Percentiles rank a stretch among this genome's conserved stretches.
Conservation (phyloP, 441 rosid species). For the Kokia cookei region DNA sequence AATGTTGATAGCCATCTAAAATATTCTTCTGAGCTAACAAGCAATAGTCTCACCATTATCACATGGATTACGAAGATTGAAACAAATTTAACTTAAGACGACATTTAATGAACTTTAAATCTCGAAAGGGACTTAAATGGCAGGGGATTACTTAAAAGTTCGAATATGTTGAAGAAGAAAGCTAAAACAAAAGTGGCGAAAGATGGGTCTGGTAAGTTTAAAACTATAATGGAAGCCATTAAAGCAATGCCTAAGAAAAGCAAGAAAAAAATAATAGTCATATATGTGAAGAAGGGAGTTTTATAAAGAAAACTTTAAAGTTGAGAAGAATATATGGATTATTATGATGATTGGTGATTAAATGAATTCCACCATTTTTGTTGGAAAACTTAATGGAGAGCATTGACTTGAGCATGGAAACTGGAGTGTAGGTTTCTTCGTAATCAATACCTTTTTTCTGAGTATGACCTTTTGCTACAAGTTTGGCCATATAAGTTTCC, state of each 20-base stretch:
- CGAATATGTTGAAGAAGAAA: conserved; percentile 34
- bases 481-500: too few relatives aligned
- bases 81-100: conserved; percentile 30
- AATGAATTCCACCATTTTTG: conserved; percentile 45
- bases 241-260: conserved; percentile 46
- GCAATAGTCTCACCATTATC: conserved; percentile 65
- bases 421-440: too few relatives aligned
- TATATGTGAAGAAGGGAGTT: conserved; percentile 67
- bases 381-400: conserved; percentile 37
- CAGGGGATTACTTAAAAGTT: conserved; percentile 32
- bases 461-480: too few relatives aligned
- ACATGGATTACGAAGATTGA: conserved; percentile 52
- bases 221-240: conserved; percentile 52
- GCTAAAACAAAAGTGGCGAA: conserved; percentile 55
- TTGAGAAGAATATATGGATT: conserved; percentile 67
- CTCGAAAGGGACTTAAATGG: not conserved
- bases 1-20: conserved; percentile 27
- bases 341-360: conserved; percentile 73
- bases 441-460: too few relatives aligned
- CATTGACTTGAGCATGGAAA: too few relatives aligned
- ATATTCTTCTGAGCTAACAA: conserved; percentile 49
- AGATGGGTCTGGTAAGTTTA: conserved; percentile 62
- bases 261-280: conserved; percentile 36
- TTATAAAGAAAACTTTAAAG: conserved; percentile 52
- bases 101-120: conserved; percentile 16